Base-by-base conservation (phyloP, 2,329 filamentous ascomycete species). In the Verruconis gallopava region DNA sequence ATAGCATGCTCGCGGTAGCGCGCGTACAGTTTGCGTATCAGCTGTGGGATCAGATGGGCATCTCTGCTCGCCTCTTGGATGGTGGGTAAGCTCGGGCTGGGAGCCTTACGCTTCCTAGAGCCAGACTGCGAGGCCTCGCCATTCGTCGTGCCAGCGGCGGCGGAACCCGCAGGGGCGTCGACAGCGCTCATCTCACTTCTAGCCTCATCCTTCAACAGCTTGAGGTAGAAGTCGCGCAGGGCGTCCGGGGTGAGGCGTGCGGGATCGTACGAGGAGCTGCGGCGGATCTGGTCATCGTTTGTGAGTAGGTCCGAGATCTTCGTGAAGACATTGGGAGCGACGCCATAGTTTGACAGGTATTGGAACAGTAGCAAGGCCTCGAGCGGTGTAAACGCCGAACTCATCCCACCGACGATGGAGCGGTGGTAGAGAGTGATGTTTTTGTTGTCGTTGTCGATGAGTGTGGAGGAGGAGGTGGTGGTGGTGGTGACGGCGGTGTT, bases 321-420 rank as follows among this genome's bases (percentile, higher is more conserved):
- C 53, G 66, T 65, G 64, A 93, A 91, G 57, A 73, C 76, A 47
- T 69, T 60, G 40, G 75, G 66, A 50, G 77, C 72, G 49, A 77
- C 67, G 55, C 81, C 81, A 60, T 82, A 71, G 51, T 69, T 68
- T 50, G 77, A 72, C 49, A 93, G 72, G 47, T 79, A 80, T 63
- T 89, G 84, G 65, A 91, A 89, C 55, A 93, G 73, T 50, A 91
- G 74, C 47, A 93, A 72, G 56, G 80, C 82, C 72, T 93, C 86
- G 68, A 93, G 81, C 52, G 80, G 75, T 57, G 85, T 89, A 64
- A 91, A 88, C 55, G 71, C 68, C 65, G 68, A 65, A 66, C 66
- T 71, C 72, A 76, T 77, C 59, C 67, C 69, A 55, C 55, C 22
- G 22, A 37, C 49, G 45, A 41, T 47, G 44, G 47, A 50, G 50